Evolutionary conservation across 441 rosid genomes (phyloP).

Genomic region (Theobroma grandiflorum): DNA sequence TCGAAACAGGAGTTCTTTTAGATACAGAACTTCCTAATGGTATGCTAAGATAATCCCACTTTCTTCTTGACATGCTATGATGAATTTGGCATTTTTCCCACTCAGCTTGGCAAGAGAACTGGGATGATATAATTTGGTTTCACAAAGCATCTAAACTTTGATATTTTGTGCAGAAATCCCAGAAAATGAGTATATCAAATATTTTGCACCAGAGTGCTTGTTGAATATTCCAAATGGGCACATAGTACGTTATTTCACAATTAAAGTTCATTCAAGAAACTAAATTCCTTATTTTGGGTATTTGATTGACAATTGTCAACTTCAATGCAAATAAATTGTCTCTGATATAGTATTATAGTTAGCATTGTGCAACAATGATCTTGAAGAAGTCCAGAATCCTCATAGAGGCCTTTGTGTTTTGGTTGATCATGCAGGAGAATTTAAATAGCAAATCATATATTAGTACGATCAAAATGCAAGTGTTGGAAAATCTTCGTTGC

Average conservation of each 20-base stretch:
- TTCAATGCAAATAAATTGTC: constrained; percentile 16
- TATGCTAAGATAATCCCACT: constrained; percentile 36
- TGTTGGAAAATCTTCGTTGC: constrained; percentile 85
- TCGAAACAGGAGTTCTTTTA: constrained; percentile 92
- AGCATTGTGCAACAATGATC: neutral
- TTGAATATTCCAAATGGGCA: constrained; percentile 87
- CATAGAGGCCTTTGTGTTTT: constrained; percentile 23
- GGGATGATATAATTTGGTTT: neutral
- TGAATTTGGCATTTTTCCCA: neutral
- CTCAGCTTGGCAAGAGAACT: neutral
- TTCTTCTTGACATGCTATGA: neutral
- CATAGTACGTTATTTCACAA: constrained; percentile 58
- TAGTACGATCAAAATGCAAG: constrained; percentile 85
- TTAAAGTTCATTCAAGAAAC: neutral
- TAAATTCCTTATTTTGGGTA: neutral
- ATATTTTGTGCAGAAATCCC: constrained; percentile 81
- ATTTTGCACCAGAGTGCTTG: constrained; percentile 86
- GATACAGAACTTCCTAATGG: constrained; percentile 96
- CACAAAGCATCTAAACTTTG: neutral
- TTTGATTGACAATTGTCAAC: neutral
- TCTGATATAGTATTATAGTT: neutral
- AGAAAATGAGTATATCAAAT: constrained; percentile 83
- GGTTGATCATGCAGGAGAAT: constrained; percentile 74
- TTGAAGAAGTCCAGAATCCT: constrained; percentile 18
- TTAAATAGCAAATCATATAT: constrained; percentile 87